A percentile compares a stretch with the other conserved stretches of the same genome.
Conservation (phyloP, 805 yeast species). For the Candida argentea region DNA sequence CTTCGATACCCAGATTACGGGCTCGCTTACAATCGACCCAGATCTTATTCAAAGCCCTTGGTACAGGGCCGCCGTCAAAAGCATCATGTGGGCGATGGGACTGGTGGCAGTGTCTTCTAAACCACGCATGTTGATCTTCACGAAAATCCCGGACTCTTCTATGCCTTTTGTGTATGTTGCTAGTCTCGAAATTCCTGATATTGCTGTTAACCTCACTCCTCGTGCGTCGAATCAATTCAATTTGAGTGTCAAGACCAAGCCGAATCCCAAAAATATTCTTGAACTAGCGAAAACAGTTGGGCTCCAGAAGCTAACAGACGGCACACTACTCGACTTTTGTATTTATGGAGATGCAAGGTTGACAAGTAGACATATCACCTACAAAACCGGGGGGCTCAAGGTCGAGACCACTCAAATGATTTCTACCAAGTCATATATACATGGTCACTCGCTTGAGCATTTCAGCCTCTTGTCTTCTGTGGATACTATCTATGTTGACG, state of each 20-base stretch:
- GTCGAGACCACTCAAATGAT: too few species aligned
- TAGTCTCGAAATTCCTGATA: slow-evolving; percentile 17
- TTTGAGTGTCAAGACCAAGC: slow-evolving; percentile 11
- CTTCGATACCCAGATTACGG: slow-evolving; percentile 17
- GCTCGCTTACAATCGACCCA: slow-evolving; percentile 18
- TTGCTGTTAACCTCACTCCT: slow-evolving; percentile 12
- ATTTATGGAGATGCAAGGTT: too few species aligned
- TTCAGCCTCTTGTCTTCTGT: background rate
- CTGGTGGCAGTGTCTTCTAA: slow-evolving; percentile 12
- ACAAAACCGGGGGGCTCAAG: too few species aligned
- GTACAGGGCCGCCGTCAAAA: slow-evolving; percentile 12
- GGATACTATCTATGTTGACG: background rate
- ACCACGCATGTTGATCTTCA: slow-evolving; percentile 11
- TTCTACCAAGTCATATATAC: too few species aligned
- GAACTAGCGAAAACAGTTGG: slow-evolving; percentile 6
- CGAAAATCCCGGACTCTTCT: slow-evolving; percentile 6
- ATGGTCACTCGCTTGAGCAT: too few species aligned
- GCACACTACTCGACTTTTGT: too few species aligned
- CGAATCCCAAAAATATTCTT: slow-evolving; percentile 11
- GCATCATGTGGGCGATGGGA: slow-evolving; percentile 14
- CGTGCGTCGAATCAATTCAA: slow-evolving; percentile 14
- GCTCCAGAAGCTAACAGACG: slow-evolving; percentile 7
- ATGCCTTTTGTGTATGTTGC: slow-evolving; percentile 11
- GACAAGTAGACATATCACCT: too few species aligned
- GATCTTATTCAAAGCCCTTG: slow-evolving; percentile 12